Conservation (phyloP, 495 filamentous ascomycete genomes). For the Podospora fimiseda region DNA sequence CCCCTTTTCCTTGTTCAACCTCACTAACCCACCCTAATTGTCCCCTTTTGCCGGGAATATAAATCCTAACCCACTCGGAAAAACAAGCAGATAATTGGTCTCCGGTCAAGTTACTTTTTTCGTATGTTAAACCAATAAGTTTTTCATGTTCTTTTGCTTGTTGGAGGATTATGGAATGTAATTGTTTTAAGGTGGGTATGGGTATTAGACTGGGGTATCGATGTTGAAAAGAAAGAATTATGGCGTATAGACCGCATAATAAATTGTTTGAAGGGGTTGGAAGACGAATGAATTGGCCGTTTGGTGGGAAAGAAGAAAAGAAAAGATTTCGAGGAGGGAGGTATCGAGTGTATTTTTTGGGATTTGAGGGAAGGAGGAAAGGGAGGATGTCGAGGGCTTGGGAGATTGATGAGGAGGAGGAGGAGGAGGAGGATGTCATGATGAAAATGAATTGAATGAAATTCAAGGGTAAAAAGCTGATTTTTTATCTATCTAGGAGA, state of each 20-base stretch:
- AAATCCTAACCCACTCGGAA: constrained; percentile 8
- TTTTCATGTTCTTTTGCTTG: constrained; percentile 1
- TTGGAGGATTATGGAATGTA: background rate
- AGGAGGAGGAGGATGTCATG: background rate
- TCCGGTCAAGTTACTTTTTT: background rate
- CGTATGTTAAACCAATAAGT: constrained; percentile 1
- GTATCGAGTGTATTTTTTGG: constrained; percentile 12
- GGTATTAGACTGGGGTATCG: background rate
- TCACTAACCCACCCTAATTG: constrained; percentile 18
- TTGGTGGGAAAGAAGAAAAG: constrained; percentile 15
- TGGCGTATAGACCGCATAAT: constrained; percentile 17
- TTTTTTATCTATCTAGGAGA: no score
- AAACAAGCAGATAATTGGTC: constrained; percentile 15
- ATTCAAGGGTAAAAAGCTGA: background rate
- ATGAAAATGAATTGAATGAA: background rate
- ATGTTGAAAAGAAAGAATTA: constrained; percentile 7
- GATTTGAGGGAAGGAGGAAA: background rate
- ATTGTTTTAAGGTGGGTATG: background rate
- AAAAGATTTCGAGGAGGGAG: constrained; percentile 16
- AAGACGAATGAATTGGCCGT: constrained; percentile 10
- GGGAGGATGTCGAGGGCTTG: constrained; percentile 16
- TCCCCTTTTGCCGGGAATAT: constrained; percentile 2
- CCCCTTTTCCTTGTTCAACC: background rate
- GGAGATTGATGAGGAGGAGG: background rate
- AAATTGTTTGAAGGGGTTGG: constrained; percentile 14